Evolutionary conservation across 2,329 filamentous ascomycete genomes (phyloP).

Genomic region (Salinomyces thailandicus): DNA sequence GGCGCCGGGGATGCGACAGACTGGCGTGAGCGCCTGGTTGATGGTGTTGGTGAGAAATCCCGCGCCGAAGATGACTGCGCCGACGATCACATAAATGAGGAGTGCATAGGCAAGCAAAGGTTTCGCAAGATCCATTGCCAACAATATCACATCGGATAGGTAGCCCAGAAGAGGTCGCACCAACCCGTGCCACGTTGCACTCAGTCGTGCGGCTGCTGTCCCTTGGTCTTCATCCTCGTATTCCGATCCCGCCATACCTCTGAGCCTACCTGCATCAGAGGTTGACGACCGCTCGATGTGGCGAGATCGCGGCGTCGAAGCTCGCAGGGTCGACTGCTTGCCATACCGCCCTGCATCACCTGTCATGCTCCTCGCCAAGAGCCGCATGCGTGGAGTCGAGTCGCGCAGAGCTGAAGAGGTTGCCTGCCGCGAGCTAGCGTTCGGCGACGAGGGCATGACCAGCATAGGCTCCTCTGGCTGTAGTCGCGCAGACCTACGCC

Average conservation of each 20-base stretch:
- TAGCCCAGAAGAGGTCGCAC: slow-evolving; percentile 35
- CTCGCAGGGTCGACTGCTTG: slow-evolving; percentile 4
- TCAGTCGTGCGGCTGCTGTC: slow-evolving; percentile 1
- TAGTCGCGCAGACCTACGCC: slow-evolving; percentile 10
- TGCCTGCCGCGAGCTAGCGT: slow-evolving; percentile 14
- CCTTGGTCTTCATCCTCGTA: slow-evolving; percentile 16
- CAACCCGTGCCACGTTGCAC: slow-evolving; percentile 24
- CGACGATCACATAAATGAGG: slow-evolving; percentile 51
- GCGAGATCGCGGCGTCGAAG: slow-evolving; percentile 19
- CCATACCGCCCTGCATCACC: slow-evolving; percentile 17
- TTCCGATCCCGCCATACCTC: slow-evolving; percentile 10
- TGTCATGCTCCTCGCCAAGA: slow-evolving; percentile 22
- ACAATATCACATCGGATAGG: slow-evolving; percentile 45
- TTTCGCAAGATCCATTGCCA: slow-evolving; percentile 53
- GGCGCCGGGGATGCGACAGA: slow-evolving; percentile 59
- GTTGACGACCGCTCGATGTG: slow-evolving; percentile 22
- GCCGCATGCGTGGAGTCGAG: slow-evolving; percentile 19
- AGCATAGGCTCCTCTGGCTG: slow-evolving; percentile 29
- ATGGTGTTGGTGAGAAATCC: slow-evolving; percentile 54
- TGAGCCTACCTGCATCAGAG: slow-evolving; percentile 20
- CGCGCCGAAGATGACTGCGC: slow-evolving; percentile 48
- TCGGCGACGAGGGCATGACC: slow-evolving; percentile 33
- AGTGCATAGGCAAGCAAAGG: slow-evolving; percentile 53
- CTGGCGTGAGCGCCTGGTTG: slow-evolving; percentile 51
- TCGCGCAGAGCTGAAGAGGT: neutral